Evolutionary conservation across 208 protist species (phyloP).

Genomic region (Trypanosoma vivax): DNA sequence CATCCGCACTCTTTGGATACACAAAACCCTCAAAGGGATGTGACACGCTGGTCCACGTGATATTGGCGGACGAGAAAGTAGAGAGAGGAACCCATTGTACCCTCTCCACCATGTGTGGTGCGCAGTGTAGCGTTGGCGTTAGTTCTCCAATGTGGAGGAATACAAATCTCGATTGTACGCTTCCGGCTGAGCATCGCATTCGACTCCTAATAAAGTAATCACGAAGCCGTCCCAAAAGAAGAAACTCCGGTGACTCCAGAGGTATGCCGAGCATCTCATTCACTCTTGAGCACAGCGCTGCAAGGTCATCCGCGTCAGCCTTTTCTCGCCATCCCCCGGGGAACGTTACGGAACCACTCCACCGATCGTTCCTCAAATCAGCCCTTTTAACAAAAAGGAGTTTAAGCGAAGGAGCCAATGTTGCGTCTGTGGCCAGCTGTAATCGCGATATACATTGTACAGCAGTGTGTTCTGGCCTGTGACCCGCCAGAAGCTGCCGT

Average conservation of each 20-base stretch:
- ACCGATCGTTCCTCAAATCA: slow-evolving; percentile 38
- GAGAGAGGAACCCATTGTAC: slow-evolving; percentile 60
- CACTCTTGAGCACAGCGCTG: slow-evolving; percentile 36
- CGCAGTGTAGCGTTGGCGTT: slow-evolving; percentile 45
- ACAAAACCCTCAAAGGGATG: slow-evolving; percentile 51
- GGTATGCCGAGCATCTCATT: slow-evolving; percentile 56
- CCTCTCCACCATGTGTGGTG: slow-evolving; percentile 41
- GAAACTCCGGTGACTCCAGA: slow-evolving; percentile 38
- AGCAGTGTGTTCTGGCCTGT: neutral
- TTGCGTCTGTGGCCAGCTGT: neutral
- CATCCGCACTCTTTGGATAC: slow-evolving; percentile 31
- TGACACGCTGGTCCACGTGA: slow-evolving; percentile 28
- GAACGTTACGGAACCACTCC: slow-evolving; percentile 70
- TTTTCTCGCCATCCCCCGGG: slow-evolving; percentile 64
- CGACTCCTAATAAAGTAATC: slow-evolving; percentile 41
- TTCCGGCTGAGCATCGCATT: slow-evolving; percentile 4
- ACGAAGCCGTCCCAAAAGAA: slow-evolving; percentile 51
- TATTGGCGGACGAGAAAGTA: slow-evolving; percentile 16
- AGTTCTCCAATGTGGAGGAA: slow-evolving; percentile 67
- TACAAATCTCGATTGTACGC: slow-evolving; percentile 69
- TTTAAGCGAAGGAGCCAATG: slow-evolving; percentile 28
- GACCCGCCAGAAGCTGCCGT: slow-evolving; percentile 3
- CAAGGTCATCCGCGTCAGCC: slow-evolving; percentile 56
- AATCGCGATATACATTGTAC: slow-evolving; percentile 8
- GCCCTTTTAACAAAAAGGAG: slow-evolving; percentile 67